Conservation (phyloP, 306 rosid species). For the Hippophae rhamnoides region DNA sequence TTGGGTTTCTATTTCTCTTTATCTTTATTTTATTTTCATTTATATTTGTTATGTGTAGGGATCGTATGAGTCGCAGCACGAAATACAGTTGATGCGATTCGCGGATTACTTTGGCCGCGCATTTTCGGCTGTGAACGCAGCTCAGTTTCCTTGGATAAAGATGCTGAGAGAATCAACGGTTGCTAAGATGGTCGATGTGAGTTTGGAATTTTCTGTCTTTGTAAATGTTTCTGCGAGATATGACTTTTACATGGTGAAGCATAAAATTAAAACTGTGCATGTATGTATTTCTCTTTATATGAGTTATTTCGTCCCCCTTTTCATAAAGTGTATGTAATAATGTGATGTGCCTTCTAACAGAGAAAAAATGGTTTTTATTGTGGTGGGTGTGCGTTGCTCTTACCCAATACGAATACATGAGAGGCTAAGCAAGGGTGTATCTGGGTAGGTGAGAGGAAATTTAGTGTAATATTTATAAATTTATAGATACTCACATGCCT, state of each 20-base stretch:
- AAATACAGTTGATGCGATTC: slow-evolving; percentile 71
- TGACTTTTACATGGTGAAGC: neutral
- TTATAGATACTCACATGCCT: too few species aligned
- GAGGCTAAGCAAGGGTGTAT: too few species aligned
- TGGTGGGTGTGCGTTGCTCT: too few species aligned
- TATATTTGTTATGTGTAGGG: slow-evolving; percentile 22
- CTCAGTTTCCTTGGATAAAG: slow-evolving; percentile 97
- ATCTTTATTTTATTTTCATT: slow-evolving; percentile 4
- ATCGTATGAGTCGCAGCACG: slow-evolving; percentile 54
- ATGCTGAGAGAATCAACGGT: slow-evolving; percentile 67
- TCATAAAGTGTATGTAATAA: too few species aligned
- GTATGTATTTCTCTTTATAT: neutral
- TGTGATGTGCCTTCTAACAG: too few species aligned
- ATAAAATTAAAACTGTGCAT: neutral
- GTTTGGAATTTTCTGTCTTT: slow-evolving; percentile 20
- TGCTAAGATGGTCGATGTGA: slow-evolving; percentile 76
- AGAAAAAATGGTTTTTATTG: too few species aligned
- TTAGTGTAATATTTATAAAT: too few species aligned
- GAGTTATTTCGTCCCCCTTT: too few species aligned
- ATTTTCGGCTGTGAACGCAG: slow-evolving; percentile 57
- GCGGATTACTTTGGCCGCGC: slow-evolving; percentile 85
- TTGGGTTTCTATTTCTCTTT: slow-evolving; percentile 6
- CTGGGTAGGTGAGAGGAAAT: too few species aligned
- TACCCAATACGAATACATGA: too few species aligned
- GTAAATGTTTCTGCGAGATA: neutral